Percentiles rank a stretch among this genome's conserved stretches.
These are phyloP conservation scores for Neoarthrinium moseri DNA, from an alignment of 2,329 filamentous ascomycete genomes.

Conservation along the genomic window DNA sequence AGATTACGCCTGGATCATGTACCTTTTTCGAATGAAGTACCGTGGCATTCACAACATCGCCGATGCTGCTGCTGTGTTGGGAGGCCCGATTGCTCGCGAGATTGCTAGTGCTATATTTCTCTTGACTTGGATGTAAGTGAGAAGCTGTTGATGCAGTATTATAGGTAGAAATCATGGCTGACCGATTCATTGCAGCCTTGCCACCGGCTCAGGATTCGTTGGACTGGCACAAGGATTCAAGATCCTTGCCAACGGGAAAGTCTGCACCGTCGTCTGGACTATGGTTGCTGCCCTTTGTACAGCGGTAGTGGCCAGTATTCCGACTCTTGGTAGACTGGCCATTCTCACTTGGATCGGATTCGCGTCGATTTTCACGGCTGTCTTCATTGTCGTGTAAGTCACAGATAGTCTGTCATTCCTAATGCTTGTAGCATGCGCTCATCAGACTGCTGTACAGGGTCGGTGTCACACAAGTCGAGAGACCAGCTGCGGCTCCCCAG, in stretches of 20 bases:
- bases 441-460: slow-evolving; percentile 16
- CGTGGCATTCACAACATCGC: slow-evolving; percentile 24
- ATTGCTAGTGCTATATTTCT: slow-evolving; percentile 19
- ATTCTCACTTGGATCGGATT: slow-evolving; percentile 11
- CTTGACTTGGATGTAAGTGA: slow-evolving; percentile 21
- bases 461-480: slow-evolving; percentile 19
- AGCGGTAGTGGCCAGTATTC: slow-evolving; percentile 15
- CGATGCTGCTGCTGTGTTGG: slow-evolving; percentile 21
- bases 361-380: slow-evolving; percentile 9
- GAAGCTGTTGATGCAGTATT: too few relatives aligned
- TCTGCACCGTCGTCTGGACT: slow-evolving; percentile 22
- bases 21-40: slow-evolving; percentile 22
- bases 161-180: too few relatives aligned
- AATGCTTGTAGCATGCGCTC: background rate
- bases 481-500: slow-evolving; percentile 18
- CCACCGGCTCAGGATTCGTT: slow-evolving; percentile 20
- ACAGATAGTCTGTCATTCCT: background rate
- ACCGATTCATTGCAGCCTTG: slow-evolving; percentile 12
- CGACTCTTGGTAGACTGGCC: slow-evolving; percentile 13
- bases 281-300: slow-evolving; percentile 21
- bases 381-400: slow-evolving; percentile 29
- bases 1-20: slow-evolving; percentile 26
- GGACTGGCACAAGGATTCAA: slow-evolving; percentile 21
- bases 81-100: slow-evolving; percentile 20
- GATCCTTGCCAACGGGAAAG: slow-evolving; percentile 15